Conservation (phyloP, 106 monocot genomes). For the Gastrodia elata region DNA sequence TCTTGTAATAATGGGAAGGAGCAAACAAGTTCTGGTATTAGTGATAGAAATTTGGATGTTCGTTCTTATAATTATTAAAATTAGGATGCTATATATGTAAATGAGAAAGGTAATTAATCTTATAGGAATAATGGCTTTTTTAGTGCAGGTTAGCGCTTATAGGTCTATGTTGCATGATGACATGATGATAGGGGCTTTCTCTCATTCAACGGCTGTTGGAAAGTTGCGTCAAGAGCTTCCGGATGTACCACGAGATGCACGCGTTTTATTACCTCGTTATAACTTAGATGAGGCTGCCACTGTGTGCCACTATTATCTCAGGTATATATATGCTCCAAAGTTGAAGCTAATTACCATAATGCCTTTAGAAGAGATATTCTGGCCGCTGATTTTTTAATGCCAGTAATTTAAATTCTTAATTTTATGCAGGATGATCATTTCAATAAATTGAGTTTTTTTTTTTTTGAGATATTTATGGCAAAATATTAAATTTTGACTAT, state of each 20-base stretch:
- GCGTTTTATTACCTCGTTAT: constrained; percentile 77
- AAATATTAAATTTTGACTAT: no score
- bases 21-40: no score
- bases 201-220: constrained; percentile 97
- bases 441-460: neutral
- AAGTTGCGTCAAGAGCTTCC: constrained; percentile 85
- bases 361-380: neutral
- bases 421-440: neutral
- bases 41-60: no score
- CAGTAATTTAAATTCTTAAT: neutral
- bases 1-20: no score
- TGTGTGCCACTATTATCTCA: constrained; percentile 84
- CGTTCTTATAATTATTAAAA: no score
- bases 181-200: constrained; percentile 98
- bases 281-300: constrained; percentile 75
- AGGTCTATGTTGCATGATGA: constrained; percentile 92
- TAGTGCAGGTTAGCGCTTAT: constrained; percentile 65
- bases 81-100: no score
- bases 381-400: neutral
- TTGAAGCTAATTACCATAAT: neutral
- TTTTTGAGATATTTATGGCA: no score
- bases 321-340: constrained; percentile 43
- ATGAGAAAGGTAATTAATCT: no score
- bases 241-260: constrained; percentile 79
- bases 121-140: no score